Base-by-base conservation (phyloP, 768 basidiomycete species). In the Polyporus arcularius region DNA sequence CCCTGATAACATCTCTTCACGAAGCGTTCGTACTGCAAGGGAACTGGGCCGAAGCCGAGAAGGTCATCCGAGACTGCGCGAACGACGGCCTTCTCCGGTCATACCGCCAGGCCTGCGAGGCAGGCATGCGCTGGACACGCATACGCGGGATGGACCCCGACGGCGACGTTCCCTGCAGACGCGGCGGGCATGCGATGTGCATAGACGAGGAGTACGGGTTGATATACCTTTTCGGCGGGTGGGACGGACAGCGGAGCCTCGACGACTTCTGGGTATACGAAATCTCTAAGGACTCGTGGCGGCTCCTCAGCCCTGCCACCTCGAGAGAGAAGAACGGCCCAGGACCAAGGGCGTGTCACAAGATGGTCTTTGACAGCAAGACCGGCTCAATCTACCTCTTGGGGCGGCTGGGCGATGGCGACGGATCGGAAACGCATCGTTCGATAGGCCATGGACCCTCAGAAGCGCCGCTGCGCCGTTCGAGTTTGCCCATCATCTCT, bases 121-220 rank as follows among this genome's bases (percentile, higher is more conserved):
- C 88, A 1, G 81, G 80, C 51, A 80, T 86, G 0, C 67, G 78
- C 4, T 93, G 91, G 89, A 79, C 74, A 28, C 82, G 80, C 15
- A 73, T 91, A 1, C 74, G 73, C 40, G 87, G 82, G 21, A 79
- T 82, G n/a, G 83, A 88, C 62, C 78, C 83, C 1, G 84, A 88
- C 66, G 85, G 85, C 9, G 88, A 90, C 64, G 72, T 80, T 0
- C 91, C 92, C 5, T 78, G 80, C 28, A 77, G 83, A 47, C 84
- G 92, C 0, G 89, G 91, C 15, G 92, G 91, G 0, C 90, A 93
- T 63, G 87, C 89, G 21, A 90, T 91, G 88, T 91, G 89, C 65
- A 83, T 92, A 63, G 90, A 92, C 67, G 74, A 80, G 26, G 76
- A 80, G 8, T 79, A 83, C 41, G 82, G 83, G 6, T 72, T 81